Conservation (phyloP, 768 basidiomycete genomes). For the Tephrocybe sp. region DNA sequence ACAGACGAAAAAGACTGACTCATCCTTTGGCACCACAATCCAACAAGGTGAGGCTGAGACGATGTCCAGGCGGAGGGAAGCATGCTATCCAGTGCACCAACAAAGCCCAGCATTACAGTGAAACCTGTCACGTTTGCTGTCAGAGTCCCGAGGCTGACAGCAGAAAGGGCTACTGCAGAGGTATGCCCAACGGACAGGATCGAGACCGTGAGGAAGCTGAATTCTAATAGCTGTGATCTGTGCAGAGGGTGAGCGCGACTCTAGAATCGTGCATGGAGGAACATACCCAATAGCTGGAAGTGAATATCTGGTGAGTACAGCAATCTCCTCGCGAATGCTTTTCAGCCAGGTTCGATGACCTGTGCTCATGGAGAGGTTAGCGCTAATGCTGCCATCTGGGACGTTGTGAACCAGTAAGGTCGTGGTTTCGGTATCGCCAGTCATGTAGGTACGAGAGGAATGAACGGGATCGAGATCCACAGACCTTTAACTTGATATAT, state of each 20-base stretch:
- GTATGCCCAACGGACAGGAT: slow-evolving; percentile 89
- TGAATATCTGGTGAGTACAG: neutral
- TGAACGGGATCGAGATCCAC: too few relatives aligned
- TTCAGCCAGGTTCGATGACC: too few relatives aligned
- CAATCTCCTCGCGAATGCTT: neutral
- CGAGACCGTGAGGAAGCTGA: slow-evolving; percentile 81
- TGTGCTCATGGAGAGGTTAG: too few relatives aligned
- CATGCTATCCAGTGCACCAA: slow-evolving; percentile 86
- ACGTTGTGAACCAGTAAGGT: too few relatives aligned
- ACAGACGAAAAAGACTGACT: slow-evolving; percentile 49
- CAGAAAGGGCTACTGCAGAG: slow-evolving; percentile 85
- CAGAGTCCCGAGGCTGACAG: slow-evolving; percentile 71
- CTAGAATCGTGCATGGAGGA: neutral
- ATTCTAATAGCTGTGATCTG: slow-evolving; percentile 81
- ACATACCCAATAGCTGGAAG: neutral
- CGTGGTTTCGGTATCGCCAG: too few relatives aligned
- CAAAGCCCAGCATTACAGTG: slow-evolving; percentile 80
- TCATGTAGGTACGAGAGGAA: too few relatives aligned
- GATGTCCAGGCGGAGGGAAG: slow-evolving; percentile 97
- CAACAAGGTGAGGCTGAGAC: slow-evolving; percentile 75
- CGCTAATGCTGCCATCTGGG: too few relatives aligned
- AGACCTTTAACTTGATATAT: too few relatives aligned
- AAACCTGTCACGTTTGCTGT: slow-evolving; percentile 73
- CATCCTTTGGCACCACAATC: slow-evolving; percentile 89
- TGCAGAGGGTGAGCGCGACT: neutral